These are phyloP conservation scores for Salix caprea DNA, from an alignment of 345 rosid species.

Conservation along the genomic window DNA sequence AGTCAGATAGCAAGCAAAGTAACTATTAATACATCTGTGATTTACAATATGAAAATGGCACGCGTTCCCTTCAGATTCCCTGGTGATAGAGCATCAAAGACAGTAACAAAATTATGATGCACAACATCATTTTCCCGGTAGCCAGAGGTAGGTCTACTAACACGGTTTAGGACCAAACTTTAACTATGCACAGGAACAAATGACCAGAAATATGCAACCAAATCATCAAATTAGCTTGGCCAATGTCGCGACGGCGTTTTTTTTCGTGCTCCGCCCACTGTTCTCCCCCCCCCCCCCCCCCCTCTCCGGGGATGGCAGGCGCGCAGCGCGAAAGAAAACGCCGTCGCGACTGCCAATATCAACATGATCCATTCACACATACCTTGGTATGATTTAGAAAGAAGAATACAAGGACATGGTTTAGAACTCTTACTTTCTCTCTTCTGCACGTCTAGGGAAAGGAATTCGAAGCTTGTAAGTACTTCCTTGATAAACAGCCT, in stretches of 20 bases:
- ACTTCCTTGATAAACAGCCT: conserved; percentile 70
- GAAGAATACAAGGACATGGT: background rate
- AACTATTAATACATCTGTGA: background rate
- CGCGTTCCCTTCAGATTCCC: background rate
- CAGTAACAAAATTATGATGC: background rate
- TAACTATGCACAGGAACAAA: background rate
- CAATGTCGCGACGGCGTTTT: no score
- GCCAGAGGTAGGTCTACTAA: background rate
- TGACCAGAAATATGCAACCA: background rate
- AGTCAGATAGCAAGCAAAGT: background rate
- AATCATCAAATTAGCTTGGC: background rate
- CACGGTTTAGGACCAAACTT: background rate
- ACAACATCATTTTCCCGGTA: background rate
- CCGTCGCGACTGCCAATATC: background rate
- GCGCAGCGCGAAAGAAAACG: no score
- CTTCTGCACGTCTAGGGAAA: conserved; percentile 71
- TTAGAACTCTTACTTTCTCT: conserved; percentile 60
- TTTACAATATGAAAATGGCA: background rate
- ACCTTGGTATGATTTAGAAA: background rate
- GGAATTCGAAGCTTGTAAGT: conserved; percentile 80
- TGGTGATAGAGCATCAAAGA: background rate
- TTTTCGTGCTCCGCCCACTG: no score
- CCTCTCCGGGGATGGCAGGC: no score
- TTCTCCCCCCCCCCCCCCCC: no score
- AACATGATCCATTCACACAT: background rate